Evolutionary conservation across 768 basidiomycete species (phyloP), one percentile per base, ranked within the genome.

Genomic region (Pluteus cervinus): DNA sequence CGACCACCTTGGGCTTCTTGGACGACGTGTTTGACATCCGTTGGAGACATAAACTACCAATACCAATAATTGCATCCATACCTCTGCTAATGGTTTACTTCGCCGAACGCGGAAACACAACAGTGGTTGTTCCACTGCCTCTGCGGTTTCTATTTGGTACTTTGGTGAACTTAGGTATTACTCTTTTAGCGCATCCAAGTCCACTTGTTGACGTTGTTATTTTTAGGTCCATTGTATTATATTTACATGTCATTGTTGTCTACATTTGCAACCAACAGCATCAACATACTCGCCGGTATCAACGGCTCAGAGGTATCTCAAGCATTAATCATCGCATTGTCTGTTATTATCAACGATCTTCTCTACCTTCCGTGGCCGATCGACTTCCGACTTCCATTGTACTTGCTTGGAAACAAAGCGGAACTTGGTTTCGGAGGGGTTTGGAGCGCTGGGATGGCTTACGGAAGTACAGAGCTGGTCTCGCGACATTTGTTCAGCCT

Each of bases 21-120:
- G 96, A 99, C 52, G 96, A 99, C 58, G 75, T 98, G 4, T 99
- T 98, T 49, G 96, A 99, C 56, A 97, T 99, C 47, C 81, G 96
- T 12, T 99, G 96, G 96, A 66, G 96, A 40, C 91, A 98, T 62
- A 99, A 99, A 58, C 64, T 99, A 9, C 96, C 96, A 0, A 93
- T 99, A 37, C 96, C 96, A 0, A 76, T 99, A 53, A 86, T 99
- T 44, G 94, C 91, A 1, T 87, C 88, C 15, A 86, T 99, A 11
- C 96, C 96, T 2, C 73, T 98, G 14, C 69, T 99, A 17, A 83
- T 98, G 66, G 94, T 97, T 7, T 99, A 98, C 61, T 94, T 87
- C 57, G 90, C 96, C 2, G 94, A 94, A 50, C 76, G 77, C 7
- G 96, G 96, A 7, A 81, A 92, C 48, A 99, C 96, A 0, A 78